A percentile compares a stretch with the other conserved stretches of the same genome.
phyloP scores from a whole-genome alignment of 257 asterid genomes.

The Catharanthus roseus region DNA sequence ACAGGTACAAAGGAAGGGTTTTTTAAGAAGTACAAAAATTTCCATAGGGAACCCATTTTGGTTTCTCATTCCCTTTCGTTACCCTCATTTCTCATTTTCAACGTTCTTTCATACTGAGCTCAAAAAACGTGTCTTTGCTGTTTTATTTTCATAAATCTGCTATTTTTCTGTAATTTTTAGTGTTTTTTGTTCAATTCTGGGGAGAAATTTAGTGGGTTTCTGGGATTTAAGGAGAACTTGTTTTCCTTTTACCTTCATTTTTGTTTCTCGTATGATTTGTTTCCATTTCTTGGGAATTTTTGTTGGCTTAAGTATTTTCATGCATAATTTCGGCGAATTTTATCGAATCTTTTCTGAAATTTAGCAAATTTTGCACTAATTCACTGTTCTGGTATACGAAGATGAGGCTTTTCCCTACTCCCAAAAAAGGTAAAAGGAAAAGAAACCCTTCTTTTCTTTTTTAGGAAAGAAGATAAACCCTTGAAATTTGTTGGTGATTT shows the following conservation, averaged over 20 bases:
- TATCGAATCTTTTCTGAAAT: background rate
- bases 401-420: background rate
- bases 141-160: constrained; percentile 9
- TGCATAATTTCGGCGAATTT: background rate
- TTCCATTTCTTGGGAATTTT: background rate
- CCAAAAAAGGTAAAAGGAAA: background rate
- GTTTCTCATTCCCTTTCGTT: background rate
- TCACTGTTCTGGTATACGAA: background rate
- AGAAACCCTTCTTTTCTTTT: background rate
- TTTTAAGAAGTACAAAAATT: background rate
- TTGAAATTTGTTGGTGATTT: background rate
- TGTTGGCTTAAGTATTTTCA: background rate
- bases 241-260: background rate
- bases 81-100: constrained; percentile 16
- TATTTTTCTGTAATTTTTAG: background rate
- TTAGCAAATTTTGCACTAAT: background rate
- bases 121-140: background rate
- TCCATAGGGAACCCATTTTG: background rate
- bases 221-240: background rate
- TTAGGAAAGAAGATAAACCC: background rate
- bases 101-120: background rate
- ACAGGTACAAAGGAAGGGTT: constrained; percentile 34
- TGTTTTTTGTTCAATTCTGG: background rate
- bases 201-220: background rate
- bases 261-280: background rate